phyloP scores from a whole-genome alignment of 352 stramenopile genomes.

The Elongisporangium undulatum region DNA sequence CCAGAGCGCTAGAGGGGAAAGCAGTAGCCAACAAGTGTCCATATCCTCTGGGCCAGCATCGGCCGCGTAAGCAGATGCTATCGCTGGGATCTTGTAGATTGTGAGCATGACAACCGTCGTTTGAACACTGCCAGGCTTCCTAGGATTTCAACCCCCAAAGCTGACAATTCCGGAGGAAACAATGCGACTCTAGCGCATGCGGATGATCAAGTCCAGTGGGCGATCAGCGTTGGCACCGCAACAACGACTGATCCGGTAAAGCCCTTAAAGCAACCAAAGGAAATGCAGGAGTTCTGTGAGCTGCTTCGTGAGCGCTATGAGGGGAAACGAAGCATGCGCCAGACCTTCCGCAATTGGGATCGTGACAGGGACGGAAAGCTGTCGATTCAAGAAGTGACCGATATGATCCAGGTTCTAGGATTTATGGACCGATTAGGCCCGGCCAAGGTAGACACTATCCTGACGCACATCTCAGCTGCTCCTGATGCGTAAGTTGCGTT shows the following conservation, averaged over 20 bases:
- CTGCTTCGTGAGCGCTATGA: conserved; percentile 54
- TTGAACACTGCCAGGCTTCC: not conserved
- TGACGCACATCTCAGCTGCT: conserved; percentile 26
- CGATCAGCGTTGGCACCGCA: conserved; percentile 16
- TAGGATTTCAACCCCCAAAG: not conserved
- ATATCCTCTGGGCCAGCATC: not conserved
- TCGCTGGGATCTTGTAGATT: not conserved
- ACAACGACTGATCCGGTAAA: not conserved
- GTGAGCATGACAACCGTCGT: not conserved
- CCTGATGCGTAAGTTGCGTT: conserved; percentile 22
- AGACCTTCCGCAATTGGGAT: conserved; percentile 58
- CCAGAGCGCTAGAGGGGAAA: conserved; percentile 24
- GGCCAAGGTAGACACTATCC: conserved; percentile 28
- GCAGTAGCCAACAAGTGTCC: not conserved
- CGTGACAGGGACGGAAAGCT: conserved; percentile 47
- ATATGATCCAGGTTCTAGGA: conserved; percentile 39
- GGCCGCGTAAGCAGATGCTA: not conserved
- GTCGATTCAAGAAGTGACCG: conserved; percentile 24
- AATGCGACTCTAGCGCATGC: conserved; percentile 6
- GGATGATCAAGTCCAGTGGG: conserved; percentile 30
- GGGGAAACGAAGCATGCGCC: conserved; percentile 45
- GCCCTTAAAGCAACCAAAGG: not conserved
- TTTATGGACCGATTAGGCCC: conserved; percentile 27
- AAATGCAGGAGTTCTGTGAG: conserved; percentile 28
- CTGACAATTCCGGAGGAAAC: not conserved